These are phyloP conservation scores for Suillus tomentosus DNA, from an alignment of 768 basidiomycete species.

Conservation along the genomic window DNA sequence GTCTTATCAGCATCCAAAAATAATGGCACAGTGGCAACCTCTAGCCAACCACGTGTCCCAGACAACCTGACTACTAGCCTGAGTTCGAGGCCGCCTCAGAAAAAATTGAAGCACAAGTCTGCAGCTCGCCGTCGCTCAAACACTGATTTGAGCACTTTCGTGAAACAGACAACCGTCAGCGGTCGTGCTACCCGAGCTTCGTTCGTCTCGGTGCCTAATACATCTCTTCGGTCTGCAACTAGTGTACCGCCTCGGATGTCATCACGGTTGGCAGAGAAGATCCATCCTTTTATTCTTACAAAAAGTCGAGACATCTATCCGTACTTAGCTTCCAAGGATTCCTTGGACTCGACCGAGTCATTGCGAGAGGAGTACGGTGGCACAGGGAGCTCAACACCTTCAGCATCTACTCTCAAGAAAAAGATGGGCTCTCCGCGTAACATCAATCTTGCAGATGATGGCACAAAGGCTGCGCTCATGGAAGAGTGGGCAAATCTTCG, in stretches of 20 bases:
- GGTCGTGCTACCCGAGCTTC: background rate
- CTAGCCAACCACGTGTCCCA: background rate
- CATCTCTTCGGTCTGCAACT: background rate
- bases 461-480: slow-evolving; percentile 26
- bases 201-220: background rate
- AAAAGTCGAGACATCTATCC: slow-evolving; percentile 31
- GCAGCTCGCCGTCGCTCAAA: background rate
- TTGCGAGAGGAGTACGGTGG: background rate
- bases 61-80: background rate
- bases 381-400: background rate
- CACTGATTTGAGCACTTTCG: background rate
- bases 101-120: background rate
- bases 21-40: background rate
- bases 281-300: slow-evolving; percentile 18
- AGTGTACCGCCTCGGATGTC: slow-evolving; percentile 20
- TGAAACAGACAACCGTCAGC: background rate
- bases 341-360: slow-evolving; percentile 10
- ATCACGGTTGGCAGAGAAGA: slow-evolving; percentile 24
- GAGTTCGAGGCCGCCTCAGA: background rate
- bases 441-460: slow-evolving; percentile 23
- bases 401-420: slow-evolving; percentile 11
- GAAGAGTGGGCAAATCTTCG: slow-evolving; percentile 35
- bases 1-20: background rate
- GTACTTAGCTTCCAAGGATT: slow-evolving; percentile 26
- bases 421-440: slow-evolving; percentile 19